A percentile compares a stretch with the other conserved stretches of the same genome.
Evolutionary conservation across 2,329 filamentous ascomycete genomes (phyloP).

Genomic region (Alternaria arborescens): DNA sequence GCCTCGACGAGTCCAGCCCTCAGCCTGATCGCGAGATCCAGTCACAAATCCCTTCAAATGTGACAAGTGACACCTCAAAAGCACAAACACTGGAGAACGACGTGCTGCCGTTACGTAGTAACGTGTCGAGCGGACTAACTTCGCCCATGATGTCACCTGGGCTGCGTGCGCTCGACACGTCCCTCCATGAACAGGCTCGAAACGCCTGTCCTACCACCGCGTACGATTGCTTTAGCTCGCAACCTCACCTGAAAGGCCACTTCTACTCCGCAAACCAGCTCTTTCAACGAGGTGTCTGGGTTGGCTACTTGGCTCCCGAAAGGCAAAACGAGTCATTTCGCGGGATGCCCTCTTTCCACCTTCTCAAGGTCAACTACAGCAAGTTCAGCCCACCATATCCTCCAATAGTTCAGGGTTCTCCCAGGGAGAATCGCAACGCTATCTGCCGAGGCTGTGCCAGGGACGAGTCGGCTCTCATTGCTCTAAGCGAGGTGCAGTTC

Average conservation of each 20-base stretch:
- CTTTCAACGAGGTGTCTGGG: constrained; percentile 28
- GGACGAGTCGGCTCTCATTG: constrained; percentile 16
- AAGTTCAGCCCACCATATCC: constrained; percentile 19
- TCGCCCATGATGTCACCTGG: constrained; percentile 6
- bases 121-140: constrained; percentile 3
- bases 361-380: constrained; percentile 20
- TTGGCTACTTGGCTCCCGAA: constrained; percentile 29
- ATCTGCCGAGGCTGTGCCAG: constrained; percentile 32
- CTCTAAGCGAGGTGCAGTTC: constrained; percentile 27
- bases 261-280: constrained; percentile 24
- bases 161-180: not conserved
- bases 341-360: constrained; percentile 22
- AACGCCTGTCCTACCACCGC: not conserved
- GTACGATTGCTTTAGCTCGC: constrained; percentile 23
- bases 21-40: not conserved
- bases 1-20: not conserved
- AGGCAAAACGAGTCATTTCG: constrained; percentile 20
- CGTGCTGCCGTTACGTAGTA: not conserved
- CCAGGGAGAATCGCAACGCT: constrained; percentile 18
- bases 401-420: constrained; percentile 2
- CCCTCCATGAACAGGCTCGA: not conserved
- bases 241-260: constrained; percentile 17
- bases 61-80: not conserved
- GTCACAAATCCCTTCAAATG: not conserved
- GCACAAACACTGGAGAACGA: not conserved